Base-by-base conservation (phyloP, 306 rosid genomes). In the Trifolium subterraneum region DNA sequence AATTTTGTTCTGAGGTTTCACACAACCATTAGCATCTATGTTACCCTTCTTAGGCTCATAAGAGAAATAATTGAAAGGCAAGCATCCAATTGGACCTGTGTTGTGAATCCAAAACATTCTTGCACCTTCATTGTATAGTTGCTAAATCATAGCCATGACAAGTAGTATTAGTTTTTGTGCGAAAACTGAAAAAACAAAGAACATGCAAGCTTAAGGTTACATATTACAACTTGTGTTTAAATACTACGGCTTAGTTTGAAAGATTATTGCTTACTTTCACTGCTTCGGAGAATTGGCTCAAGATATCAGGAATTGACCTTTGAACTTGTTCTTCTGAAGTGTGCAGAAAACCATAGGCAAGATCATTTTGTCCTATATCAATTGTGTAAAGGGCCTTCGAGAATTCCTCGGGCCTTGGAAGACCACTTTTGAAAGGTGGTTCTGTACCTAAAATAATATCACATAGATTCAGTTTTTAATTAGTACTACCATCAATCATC, bases 341-440 rank as follows among this genome's bases (percentile, higher is more conserved):
- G 70, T 89, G 81, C 52, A 86, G 90, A 58, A 87, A 64, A 10
- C 97, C 97, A 67, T 29, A 78, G 76, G 25, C 56, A 64, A 91
- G 86, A 77, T 93, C 98, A 51, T 93, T 93, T 78, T 93, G 97
- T 80, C 97, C 98, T 10, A 93, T 87, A 81, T 93, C 98, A 51
- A 91, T 64, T 42, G 86, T 89, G 78, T 93, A 93, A 29, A 93
- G 73, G n/a, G 96, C 97, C 72, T 54, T 84, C 41, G 89, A 82
- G 58, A 89, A 93, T 23, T 88, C 97, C 59, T 81, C 74, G 2
- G 90, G 85, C 84, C 90, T 85, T 23, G 98, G 90, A 48, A 91
- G 86, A 67, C 59, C 73, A 75, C 75, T 85, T 73, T 78, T 84
- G 6, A 84, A 65, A 33, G 77, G 83, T 63, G 72, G 59, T 39